Percentiles rank a stretch among this genome's conserved stretches.
phyloP scores from a whole-genome alignment of 2,329 filamentous ascomycete species.

The Xylariaceae sp. region DNA sequence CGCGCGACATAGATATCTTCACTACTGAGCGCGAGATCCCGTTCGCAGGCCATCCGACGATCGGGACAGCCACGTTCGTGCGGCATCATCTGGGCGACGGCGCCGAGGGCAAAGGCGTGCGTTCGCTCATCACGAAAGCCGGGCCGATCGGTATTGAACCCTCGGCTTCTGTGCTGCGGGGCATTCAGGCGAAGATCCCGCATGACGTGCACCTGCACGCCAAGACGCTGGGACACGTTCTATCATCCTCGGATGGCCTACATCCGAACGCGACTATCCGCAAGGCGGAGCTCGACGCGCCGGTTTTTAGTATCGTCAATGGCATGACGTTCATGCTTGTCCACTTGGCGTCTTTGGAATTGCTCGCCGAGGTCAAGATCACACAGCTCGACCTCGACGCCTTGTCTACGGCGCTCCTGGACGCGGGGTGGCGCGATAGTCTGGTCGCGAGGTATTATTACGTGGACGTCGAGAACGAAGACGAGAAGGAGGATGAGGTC shows the following conservation, averaged over 20 bases:
- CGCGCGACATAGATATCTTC: conserved; percentile 64
- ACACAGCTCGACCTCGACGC: conserved; percentile 44
- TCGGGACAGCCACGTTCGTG: conserved; percentile 62
- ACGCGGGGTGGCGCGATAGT: conserved; percentile 61
- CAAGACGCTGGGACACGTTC: conserved; percentile 46
- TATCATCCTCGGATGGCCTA: conserved; percentile 33
- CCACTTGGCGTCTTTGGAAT: conserved; percentile 64
- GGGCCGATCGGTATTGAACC: conserved; percentile 43
- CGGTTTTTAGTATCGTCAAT: conserved; percentile 69
- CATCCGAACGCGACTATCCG: conserved; percentile 34
- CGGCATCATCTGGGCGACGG: conserved; percentile 41
- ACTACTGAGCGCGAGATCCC: conserved; percentile 60
- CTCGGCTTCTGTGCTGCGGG: not conserved
- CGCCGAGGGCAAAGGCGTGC: conserved; percentile 46
- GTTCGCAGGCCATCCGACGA: conserved; percentile 68
- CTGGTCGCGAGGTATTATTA: conserved; percentile 67
- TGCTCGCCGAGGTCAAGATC: conserved; percentile 54
- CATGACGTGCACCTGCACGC: conserved; percentile 70
- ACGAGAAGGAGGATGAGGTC: conserved; percentile 28
- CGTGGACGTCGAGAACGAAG: conserved; percentile 49
- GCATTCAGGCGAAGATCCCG: conserved; percentile 67
- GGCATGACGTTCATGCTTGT: conserved; percentile 78
- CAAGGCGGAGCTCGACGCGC: conserved; percentile 45
- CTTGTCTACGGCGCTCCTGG: conserved; percentile 48
- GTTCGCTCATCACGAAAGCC: conserved; percentile 60